phyloP scores from a whole-genome alignment of 2,329 filamentous ascomycete genomes.

The Sclerotiophoma versabilis region DNA sequence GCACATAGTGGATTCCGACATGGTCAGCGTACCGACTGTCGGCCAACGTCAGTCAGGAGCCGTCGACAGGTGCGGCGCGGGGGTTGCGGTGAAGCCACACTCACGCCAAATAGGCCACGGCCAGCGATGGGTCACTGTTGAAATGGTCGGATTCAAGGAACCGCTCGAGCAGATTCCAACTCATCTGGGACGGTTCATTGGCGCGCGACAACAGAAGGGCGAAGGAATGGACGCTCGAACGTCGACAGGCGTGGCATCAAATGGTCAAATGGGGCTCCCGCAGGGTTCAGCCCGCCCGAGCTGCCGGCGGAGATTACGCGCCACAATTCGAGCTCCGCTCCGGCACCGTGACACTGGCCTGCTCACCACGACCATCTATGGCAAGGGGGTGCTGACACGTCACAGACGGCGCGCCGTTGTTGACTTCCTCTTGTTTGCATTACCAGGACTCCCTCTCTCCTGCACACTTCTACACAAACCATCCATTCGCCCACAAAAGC shows the following conservation, averaged over 20 bases:
- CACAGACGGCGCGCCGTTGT: not conserved
- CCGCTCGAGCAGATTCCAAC: slow-evolving; percentile 85
- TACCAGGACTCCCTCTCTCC: slow-evolving; percentile 1
- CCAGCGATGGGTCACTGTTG: slow-evolving; percentile 87
- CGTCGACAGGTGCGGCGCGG: slow-evolving; percentile 13
- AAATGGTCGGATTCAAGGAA: slow-evolving; percentile 95
- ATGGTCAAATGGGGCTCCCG: slow-evolving; percentile 10
- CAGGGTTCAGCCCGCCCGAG: slow-evolving; percentile 15
- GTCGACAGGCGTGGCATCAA: slow-evolving; percentile 15
- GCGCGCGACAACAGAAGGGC: slow-evolving; percentile 25
- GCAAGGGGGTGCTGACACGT: not conserved
- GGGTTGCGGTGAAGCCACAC: slow-evolving; percentile 45
- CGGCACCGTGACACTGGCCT: not conserved
- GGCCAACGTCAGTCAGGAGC: slow-evolving; percentile 18
- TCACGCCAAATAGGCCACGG: slow-evolving; percentile 88
- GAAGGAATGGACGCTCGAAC: slow-evolving; percentile 2
- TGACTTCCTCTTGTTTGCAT: not conserved
- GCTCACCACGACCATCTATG: not conserved
- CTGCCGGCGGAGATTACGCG: slow-evolving; percentile 8
- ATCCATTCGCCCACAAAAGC: slow-evolving; percentile 5
- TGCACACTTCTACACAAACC: not conserved
- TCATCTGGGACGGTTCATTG: slow-evolving; percentile 56
- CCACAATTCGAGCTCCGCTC: not conserved
- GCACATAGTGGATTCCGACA: slow-evolving; percentile 87
- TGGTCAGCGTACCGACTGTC: slow-evolving; percentile 86